Evolutionary conservation across 2,329 filamentous ascomycete genomes (phyloP).

Genomic region (Colletotrichum musicola): DNA sequence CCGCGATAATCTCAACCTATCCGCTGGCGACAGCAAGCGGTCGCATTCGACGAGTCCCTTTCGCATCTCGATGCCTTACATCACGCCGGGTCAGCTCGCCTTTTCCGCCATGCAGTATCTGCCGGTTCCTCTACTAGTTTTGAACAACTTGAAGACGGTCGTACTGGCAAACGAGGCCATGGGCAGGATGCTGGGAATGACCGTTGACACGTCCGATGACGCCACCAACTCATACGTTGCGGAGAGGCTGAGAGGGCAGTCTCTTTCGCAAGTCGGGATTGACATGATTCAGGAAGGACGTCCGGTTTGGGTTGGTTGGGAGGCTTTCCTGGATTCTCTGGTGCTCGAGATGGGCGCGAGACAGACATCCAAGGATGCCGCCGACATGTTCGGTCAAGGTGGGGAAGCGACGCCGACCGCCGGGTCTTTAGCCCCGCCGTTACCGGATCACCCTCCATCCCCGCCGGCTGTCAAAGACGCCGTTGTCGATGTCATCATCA

Average conservation of each 20-base stretch:
- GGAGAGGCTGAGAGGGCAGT: conserved; percentile 74
- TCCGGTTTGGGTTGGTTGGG: conserved; percentile 71
- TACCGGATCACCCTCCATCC: conserved; percentile 42
- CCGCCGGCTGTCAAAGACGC: conserved; percentile 64
- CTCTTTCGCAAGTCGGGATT: conserved; percentile 77
- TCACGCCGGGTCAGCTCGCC: conserved; percentile 67
- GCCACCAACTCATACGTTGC: conserved; percentile 58
- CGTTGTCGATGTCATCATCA: conserved; percentile 76
- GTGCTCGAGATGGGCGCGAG: conserved; percentile 55
- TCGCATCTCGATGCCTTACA: conserved; percentile 57
- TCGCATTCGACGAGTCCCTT: conserved; percentile 53
- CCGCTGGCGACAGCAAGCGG: conserved; percentile 42
- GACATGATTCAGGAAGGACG: conserved; percentile 78
- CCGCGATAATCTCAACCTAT: conserved; percentile 46
- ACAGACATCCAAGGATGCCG: conserved; percentile 36
- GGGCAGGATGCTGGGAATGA: conserved; percentile 75
- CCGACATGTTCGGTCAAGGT: conserved; percentile 32
- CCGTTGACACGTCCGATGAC: conserved; percentile 54
- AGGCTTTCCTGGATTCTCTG: conserved; percentile 68
- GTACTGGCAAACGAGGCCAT: conserved; percentile 82
- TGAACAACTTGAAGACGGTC: conserved; percentile 77
- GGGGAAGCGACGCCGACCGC: conserved; percentile 55
- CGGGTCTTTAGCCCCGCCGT: conserved; percentile 41
- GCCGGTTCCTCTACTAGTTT: conserved; percentile 77
- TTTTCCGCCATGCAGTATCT: conserved; percentile 80